Percentiles rank a stretch among this genome's conserved stretches.
Conservation (phyloP, 2,329 filamentous ascomycete species). For the Cladosporium halotolerans region DNA sequence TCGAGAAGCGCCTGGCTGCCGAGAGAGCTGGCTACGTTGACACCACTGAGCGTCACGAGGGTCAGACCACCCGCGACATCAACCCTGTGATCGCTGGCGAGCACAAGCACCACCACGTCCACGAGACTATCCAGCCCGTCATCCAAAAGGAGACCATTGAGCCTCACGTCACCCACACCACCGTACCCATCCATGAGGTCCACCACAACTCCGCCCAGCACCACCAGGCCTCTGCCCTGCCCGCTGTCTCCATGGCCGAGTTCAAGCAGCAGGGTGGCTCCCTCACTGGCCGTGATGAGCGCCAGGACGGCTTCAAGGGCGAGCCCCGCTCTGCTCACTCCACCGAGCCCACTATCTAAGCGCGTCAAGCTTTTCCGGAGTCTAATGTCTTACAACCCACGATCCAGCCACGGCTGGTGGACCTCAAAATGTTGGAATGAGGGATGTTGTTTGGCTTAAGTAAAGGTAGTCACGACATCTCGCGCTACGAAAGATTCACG, state of each 20-base stretch:
- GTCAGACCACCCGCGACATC: conserved; percentile 43
- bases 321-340: conserved; percentile 44
- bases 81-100: conserved; percentile 51
- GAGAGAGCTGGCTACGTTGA: conserved; percentile 53
- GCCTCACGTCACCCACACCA: conserved; percentile 63
- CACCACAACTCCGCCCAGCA: conserved; percentile 63
- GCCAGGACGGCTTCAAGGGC: conserved; percentile 55
- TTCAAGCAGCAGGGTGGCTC: conserved; percentile 53
- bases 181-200: conserved; percentile 64
- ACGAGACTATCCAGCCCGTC: conserved; percentile 65
- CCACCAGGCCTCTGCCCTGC: conserved; percentile 59
- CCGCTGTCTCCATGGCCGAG: conserved; percentile 58
- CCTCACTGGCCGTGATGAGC: conserved; percentile 49
- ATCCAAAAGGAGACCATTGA: conserved; percentile 64
- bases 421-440: neutral
- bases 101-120: conserved; percentile 60
- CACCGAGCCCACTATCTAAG: neutral
- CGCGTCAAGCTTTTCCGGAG: neutral
- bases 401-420: neutral
- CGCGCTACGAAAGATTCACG: too few species aligned
- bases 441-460: neutral
- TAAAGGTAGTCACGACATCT: neutral
- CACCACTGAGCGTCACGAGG: conserved; percentile 41
- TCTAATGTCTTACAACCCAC: neutral
- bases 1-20: conserved; percentile 42